These are phyloP conservation scores for Vanilla planifolia DNA, from an alignment of 106 monocot genomes.

Conservation along the genomic window DNA sequence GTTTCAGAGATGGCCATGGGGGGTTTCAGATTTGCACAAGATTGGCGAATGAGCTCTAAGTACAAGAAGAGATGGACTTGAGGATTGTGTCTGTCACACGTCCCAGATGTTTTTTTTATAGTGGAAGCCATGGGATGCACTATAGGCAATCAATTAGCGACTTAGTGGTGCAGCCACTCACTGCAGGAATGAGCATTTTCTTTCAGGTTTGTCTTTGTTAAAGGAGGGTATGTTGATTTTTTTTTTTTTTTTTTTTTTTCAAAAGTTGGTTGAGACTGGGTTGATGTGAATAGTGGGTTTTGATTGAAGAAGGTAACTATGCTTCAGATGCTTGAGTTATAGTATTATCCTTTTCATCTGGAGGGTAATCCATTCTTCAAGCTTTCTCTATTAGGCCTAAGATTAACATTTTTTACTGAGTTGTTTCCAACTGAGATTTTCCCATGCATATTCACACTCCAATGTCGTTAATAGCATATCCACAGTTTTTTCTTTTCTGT, in stretches of 20 bases:
- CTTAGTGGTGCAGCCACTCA: conserved; percentile 1
- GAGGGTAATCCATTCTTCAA: background rate
- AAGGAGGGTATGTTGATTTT: background rate
- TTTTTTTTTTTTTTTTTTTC: background rate
- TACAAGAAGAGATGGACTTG: background rate
- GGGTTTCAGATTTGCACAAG: background rate
- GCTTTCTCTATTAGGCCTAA: background rate
- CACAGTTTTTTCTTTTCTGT: background rate
- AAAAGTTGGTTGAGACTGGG: background rate
- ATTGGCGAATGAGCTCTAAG: too few species aligned
- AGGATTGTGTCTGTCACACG: conserved; percentile 16
- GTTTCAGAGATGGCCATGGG: conserved; percentile 4
- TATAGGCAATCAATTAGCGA: background rate
- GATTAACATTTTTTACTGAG: background rate
- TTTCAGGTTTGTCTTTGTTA: background rate
- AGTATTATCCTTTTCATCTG: background rate
- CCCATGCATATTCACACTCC: background rate
- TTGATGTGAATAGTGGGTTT: background rate
- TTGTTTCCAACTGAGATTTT: background rate
- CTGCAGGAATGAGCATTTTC: background rate
- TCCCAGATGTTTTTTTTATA: conserved; percentile 3
- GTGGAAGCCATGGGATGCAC: background rate
- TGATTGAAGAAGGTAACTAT: background rate
- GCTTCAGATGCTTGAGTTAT: background rate
- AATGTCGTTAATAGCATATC: background rate